A percentile compares a stretch with the other conserved stretches of the same genome.
Conservation (phyloP, 208 protist species). For the Acanthamoeba royreba region DNA sequence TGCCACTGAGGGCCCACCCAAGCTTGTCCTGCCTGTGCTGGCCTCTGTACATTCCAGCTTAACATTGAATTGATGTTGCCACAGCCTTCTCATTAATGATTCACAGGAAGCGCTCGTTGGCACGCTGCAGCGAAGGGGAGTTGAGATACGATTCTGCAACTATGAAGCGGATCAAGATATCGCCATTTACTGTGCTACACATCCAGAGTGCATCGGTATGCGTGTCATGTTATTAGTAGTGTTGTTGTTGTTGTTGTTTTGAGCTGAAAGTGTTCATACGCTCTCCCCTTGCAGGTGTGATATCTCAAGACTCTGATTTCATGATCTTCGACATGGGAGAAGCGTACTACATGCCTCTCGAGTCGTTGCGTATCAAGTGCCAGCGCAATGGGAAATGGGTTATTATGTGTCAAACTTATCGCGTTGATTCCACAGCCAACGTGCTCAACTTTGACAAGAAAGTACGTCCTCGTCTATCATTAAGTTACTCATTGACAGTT, state of each 20-base stretch:
- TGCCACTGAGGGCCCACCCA: not conserved
- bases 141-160: not conserved
- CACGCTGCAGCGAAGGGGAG: not conserved
- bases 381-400: no score
- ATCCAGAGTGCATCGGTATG: not conserved
- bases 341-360: not conserved
- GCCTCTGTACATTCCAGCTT: not conserved
- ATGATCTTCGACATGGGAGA: conserved; percentile 19
- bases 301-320: conserved; percentile 2
- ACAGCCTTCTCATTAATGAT: no score
- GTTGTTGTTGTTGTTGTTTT: no score
- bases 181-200: not conserved
- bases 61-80: not conserved
- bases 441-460: conserved; percentile 1
- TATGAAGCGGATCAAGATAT: conserved; percentile 13
- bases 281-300: not conserved
- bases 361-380: not conserved
- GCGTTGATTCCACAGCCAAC: not conserved
- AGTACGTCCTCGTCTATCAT: no score
- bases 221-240: no score
- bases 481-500: no score
- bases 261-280: no score
- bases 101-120: not conserved
- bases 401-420: not conserved
- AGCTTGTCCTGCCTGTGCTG: not conserved